A percentile compares a stretch with the other conserved stretches of the same genome.
phyloP scores from a whole-genome alignment of 2,329 filamentous ascomycete species.

The Venturiaceae sp. region DNA sequence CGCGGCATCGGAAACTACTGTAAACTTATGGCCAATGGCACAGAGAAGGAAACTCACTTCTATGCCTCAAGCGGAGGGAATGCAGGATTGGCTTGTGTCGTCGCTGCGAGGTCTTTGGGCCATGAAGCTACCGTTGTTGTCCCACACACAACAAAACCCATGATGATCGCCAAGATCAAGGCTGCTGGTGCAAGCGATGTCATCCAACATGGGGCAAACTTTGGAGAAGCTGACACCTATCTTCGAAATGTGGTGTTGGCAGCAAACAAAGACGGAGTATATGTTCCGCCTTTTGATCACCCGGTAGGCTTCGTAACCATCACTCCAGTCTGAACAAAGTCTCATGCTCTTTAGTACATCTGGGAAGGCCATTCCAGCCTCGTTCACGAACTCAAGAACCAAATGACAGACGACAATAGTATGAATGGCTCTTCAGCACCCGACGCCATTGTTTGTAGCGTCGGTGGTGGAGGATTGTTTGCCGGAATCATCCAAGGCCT shows the following conservation, averaged over 20 bases:
- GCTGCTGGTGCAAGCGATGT: slow-evolving; percentile 59
- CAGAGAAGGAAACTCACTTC: slow-evolving; percentile 46
- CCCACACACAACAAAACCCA: slow-evolving; percentile 51
- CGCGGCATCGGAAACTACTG: slow-evolving; percentile 60
- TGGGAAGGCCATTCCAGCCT: slow-evolving; percentile 57
- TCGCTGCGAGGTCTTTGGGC: slow-evolving; percentile 54
- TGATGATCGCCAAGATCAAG: slow-evolving; percentile 63
- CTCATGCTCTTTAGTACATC: slow-evolving; percentile 30
- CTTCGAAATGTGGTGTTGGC: slow-evolving; percentile 50
- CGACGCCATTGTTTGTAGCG: slow-evolving; percentile 64
- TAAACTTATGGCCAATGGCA: slow-evolving; percentile 21
- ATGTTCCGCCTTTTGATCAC: slow-evolving; percentile 63
- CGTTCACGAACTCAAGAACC: slow-evolving; percentile 39
- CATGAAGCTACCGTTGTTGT: slow-evolving; percentile 68
- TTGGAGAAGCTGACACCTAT: slow-evolving; percentile 60
- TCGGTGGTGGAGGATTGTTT: slow-evolving; percentile 63
- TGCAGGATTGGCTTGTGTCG: slow-evolving; percentile 72
- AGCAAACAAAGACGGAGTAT: slow-evolving; percentile 44
- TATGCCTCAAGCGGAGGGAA: slow-evolving; percentile 77
- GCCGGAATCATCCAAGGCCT: slow-evolving; percentile 65
- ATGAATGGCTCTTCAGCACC: too few species aligned
- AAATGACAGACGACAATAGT: too few species aligned
- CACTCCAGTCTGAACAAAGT: not conserved
- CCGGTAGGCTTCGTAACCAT: slow-evolving; percentile 15
- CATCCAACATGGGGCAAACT: slow-evolving; percentile 56